Conservation (phyloP, 768 basidiomycete species). For the Collybiopsis confluens region DNA sequence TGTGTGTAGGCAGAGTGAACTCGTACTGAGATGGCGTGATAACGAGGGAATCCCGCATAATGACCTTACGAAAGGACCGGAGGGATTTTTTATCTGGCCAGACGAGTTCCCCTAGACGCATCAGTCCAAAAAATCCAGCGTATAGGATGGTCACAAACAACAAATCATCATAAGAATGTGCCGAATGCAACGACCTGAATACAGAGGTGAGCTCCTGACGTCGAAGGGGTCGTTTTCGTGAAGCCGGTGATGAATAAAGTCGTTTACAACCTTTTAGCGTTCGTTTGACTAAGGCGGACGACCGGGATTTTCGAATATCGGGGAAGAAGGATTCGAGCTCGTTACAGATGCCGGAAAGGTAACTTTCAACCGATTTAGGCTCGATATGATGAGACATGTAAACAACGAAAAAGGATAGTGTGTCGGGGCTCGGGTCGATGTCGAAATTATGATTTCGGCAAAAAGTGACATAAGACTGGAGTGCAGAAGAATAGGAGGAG, state of each 20-base stretch:
- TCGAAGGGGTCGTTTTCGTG: neutral
- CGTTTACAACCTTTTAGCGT: neutral
- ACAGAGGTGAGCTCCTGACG: neutral
- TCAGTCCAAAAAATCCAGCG: neutral
- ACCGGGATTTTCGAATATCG: neutral
- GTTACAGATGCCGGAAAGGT: neutral
- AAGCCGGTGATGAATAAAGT: neutral
- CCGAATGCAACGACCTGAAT: too few species aligned
- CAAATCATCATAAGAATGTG: neutral
- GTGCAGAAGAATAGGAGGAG: neutral
- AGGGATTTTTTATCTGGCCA: too few species aligned
- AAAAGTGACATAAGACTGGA: neutral
- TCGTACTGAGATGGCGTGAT: too few species aligned
- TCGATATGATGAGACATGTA: neutral
- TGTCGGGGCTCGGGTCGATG: neutral
- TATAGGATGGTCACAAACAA: neutral
- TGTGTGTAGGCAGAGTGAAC: neutral
- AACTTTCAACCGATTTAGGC: neutral
- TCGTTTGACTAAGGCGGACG: neutral
- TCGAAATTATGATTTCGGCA: neutral
- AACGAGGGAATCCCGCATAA: neutral
- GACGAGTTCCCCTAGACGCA: neutral
- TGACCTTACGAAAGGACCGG: neutral
- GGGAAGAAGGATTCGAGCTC: constrained; percentile 1
- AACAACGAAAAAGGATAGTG: neutral